phyloP scores from a whole-genome alignment of 441 rosid genomes.

The Erysimum cheiri region DNA sequence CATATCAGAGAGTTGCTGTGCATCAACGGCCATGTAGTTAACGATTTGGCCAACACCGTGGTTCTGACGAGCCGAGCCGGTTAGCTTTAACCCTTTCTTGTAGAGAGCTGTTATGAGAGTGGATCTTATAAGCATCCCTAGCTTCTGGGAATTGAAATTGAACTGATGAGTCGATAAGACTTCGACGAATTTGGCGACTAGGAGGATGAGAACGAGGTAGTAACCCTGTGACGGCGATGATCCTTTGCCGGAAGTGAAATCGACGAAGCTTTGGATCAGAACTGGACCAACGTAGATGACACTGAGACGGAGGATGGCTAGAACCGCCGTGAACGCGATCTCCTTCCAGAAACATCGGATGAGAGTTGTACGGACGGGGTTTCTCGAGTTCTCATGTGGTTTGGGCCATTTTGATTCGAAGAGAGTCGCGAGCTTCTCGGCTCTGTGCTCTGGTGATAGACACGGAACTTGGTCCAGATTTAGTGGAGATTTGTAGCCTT shows the following conservation, averaged over 20 bases:
- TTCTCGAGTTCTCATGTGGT: conserved; percentile 58
- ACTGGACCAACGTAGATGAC: conserved; percentile 88
- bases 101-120: conserved; percentile 80
- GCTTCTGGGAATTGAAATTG: conserved; percentile 90
- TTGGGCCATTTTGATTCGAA: conserved; percentile 84
- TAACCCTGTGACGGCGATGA: conserved; percentile 78
- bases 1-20: conserved; percentile 96
- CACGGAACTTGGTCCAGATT: conserved; percentile 75
- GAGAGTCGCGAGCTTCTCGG: conserved; percentile 69
- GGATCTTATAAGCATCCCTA: conserved; percentile 87
- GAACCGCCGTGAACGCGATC: conserved; percentile 71
- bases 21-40: conserved; percentile 97
- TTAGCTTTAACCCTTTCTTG: conserved; percentile 75
- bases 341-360: conserved; percentile 86
- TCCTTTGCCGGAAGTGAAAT: conserved; percentile 77
- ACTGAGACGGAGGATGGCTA: conserved; percentile 73
- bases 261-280: conserved; percentile 82
- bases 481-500: conserved; percentile 82
- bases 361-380: conserved; percentile 80
- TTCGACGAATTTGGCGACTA: conserved; percentile 77
- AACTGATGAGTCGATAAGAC: conserved; percentile 79
- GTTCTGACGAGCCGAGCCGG: conserved; percentile 87
- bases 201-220: conserved; percentile 77
- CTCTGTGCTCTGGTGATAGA: conserved; percentile 77
- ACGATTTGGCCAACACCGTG: conserved; percentile 98